Percentiles rank a stretch among this genome's conserved stretches.
Conservation (phyloP, 1,284 basidiomycete species). For the Kalmanozyma brasiliensis region DNA sequence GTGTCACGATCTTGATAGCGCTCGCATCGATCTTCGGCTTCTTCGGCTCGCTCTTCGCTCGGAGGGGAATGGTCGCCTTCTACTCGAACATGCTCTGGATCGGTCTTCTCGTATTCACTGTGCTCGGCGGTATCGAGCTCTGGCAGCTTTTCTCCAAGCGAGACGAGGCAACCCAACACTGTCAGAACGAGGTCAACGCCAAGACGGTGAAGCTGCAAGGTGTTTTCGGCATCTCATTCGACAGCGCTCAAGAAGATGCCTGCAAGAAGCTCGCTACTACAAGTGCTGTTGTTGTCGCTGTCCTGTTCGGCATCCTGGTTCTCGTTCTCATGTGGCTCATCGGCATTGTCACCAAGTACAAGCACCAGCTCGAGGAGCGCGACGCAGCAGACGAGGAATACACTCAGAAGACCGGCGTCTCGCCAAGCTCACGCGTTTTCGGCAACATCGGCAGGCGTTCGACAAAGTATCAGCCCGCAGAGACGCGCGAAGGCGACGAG, state of each 20-base stretch:
- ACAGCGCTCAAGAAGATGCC: background rate
- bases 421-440: background rate
- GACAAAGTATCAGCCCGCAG: background rate
- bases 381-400: background rate
- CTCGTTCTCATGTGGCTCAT: conserved; percentile 25
- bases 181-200: conserved; percentile 7
- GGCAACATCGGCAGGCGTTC: conserved; percentile 12
- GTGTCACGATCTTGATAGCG: conserved; percentile 23
- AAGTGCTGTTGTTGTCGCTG: conserved; percentile 11
- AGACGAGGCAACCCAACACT: background rate
- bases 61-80: conserved; percentile 21
- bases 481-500: conserved; percentile 9
- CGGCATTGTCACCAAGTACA: conserved; percentile 36
- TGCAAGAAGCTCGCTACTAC: conserved; percentile 18
- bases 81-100: conserved; percentile 34
- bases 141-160: conserved; percentile 32
- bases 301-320: conserved; percentile 27
- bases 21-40: conserved; percentile 27
- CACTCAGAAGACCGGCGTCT: background rate
- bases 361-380: conserved; percentile 18
- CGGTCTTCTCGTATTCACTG: conserved; percentile 15
- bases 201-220: conserved; percentile 9
- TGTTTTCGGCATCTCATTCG: conserved; percentile 18
- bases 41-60: conserved; percentile 16
- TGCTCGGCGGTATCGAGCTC: conserved; percentile 22